These are phyloP conservation scores for Byssothecium circinans DNA, from an alignment of 2,329 filamentous ascomycete species.

Conservation along the genomic window DNA sequence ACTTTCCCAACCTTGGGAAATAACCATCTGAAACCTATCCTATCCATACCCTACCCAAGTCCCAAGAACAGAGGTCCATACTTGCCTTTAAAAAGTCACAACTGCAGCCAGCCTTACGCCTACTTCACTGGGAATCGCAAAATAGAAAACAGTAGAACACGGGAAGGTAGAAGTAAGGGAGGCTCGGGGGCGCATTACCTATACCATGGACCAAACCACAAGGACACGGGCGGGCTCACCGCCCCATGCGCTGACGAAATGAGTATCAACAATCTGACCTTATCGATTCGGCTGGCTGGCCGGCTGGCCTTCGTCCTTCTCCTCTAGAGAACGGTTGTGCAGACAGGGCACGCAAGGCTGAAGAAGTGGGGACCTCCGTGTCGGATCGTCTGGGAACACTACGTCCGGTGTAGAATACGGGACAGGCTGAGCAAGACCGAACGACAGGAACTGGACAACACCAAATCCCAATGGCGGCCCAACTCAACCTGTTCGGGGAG, in stretches of 20 bases:
- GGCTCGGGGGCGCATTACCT: constrained; percentile 37
- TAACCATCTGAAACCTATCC: background rate
- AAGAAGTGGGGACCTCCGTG: background rate
- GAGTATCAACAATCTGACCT: constrained; percentile 15
- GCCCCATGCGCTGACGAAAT: constrained; percentile 32
- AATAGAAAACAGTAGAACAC: background rate
- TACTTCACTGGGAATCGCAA: background rate
- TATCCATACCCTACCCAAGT: background rate
- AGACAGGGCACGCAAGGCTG: constrained; percentile 1
- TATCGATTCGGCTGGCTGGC: constrained; percentile 14
- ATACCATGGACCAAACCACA: constrained; percentile 20
- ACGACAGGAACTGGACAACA: no score
- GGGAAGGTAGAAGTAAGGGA: constrained; percentile 12
- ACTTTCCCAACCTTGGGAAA: background rate
- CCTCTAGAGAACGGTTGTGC: constrained; percentile 9
- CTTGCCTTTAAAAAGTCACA: constrained; percentile 21
- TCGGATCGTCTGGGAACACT: no score
- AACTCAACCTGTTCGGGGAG: no score
- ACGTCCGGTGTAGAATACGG: constrained; percentile 34
- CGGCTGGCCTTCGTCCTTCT: no score
- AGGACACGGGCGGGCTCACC: constrained; percentile 29
- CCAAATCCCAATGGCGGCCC: no score
- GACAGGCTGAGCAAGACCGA: constrained; percentile 10
- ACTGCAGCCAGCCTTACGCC: constrained; percentile 30
- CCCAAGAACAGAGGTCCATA: constrained; percentile 1